phyloP scores from a whole-genome alignment of 169 alveolate genomes.

The Eimeria sp. region DNA sequence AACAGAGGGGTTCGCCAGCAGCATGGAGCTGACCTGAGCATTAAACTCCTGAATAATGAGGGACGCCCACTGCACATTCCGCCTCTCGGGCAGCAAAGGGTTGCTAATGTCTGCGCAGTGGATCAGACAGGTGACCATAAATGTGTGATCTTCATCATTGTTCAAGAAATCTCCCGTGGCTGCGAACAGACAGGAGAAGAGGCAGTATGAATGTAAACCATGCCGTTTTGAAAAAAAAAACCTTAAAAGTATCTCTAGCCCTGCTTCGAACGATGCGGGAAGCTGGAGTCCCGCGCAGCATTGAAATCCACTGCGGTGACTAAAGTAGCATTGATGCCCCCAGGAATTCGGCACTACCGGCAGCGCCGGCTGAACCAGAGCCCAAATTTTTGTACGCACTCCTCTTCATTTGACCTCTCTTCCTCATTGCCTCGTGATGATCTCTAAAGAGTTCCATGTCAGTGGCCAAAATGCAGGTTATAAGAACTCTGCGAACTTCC shows the following conservation, averaged over 20 bases:
- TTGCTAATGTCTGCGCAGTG: constrained; percentile 84
- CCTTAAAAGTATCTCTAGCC: background rate
- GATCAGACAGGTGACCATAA: constrained; percentile 75
- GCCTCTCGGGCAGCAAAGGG: constrained; percentile 74
- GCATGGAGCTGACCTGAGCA: constrained; percentile 56
- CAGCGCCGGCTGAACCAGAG: background rate
- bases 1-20: background rate
- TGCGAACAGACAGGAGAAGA: background rate
- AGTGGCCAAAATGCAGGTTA: constrained; percentile 77
- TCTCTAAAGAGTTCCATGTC: constrained; percentile 84
- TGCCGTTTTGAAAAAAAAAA: background rate
- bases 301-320: background rate
- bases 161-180: constrained; percentile 38
- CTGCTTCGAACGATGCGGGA: no score
- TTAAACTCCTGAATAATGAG: constrained; percentile 82
- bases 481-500: constrained; percentile 68
- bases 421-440: constrained; percentile 82
- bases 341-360: background rate
- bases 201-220: background rate
- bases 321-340: background rate
- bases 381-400: constrained; percentile 29
- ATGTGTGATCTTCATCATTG: constrained; percentile 75
- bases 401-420: constrained; percentile 79
- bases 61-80: constrained; percentile 84
- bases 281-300: background rate